Evolutionary conservation across 805 yeast species (phyloP).

Genomic region (Zygoascus flipseniorum): DNA sequence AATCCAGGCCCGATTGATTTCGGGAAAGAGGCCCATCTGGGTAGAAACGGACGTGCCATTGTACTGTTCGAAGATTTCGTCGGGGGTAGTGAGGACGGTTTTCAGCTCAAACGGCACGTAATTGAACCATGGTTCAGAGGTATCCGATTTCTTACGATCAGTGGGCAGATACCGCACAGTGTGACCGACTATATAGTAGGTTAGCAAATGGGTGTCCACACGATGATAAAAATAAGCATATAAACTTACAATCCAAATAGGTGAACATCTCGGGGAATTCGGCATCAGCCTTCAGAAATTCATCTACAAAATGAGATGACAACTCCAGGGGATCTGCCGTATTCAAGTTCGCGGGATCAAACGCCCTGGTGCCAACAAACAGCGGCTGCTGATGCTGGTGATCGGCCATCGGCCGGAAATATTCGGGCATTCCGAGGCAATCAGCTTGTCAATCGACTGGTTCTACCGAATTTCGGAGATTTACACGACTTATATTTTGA

Average conservation of each 20-base stretch:
- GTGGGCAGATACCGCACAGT: not conserved
- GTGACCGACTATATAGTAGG: not conserved
- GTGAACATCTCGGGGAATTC: slow-evolving; percentile 1
- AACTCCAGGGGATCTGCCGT: not conserved
- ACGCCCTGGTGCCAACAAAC: not conserved
- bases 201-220: not conserved
- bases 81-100: slow-evolving; percentile 54
- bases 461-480: no score
- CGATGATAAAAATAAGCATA: no score
- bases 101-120: slow-evolving; percentile 19
- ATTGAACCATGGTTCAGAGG: not conserved
- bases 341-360: not conserved
- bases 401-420: not conserved
- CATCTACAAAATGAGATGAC: slow-evolving; percentile 1
- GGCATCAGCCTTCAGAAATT: not conserved
- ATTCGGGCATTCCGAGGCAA: not conserved
- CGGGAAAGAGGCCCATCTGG: slow-evolving; percentile 77
- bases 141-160: not conserved
- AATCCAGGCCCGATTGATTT: slow-evolving; percentile 77
- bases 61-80: slow-evolving; percentile 65
- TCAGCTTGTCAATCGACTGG: not conserved
- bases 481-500: no score
- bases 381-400: not conserved
- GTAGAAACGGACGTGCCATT: slow-evolving; percentile 54
- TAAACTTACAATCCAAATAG: not conserved